Base-by-base conservation (phyloP, 352 stramenopile species). In the Elongisporangium senticosum region DNA sequence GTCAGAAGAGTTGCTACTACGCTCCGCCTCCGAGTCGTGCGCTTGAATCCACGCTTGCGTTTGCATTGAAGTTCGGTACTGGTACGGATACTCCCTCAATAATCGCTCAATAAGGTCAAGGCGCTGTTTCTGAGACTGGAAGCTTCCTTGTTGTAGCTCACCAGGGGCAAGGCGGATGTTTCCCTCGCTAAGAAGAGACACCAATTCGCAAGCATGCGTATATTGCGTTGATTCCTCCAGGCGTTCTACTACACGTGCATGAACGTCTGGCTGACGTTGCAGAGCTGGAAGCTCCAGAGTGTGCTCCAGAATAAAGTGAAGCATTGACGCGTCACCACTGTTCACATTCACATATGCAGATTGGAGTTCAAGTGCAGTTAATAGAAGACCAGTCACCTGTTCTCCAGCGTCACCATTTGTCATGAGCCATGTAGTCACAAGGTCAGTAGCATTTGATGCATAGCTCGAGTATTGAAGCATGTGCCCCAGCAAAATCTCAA, bases 341-440 rank as follows among this genome's bases (percentile, higher is more conserved):
- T 43, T 43, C 13, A 39, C 28, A 13, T 8, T 13, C 28, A 43
- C 33, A 43, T 6, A 43, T 17, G 33, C 33, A 43, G 33, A 43
- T 43, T 43, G 33, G 8, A 59, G 43, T 61, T 68, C 63, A 56
- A 87, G 67, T 2, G 48, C 57, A 4, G 24, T 26, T 1, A 86
- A 28, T 23, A 91, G 57, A 22, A 72, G 61, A 17, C 70, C 62
- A 22, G 88, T 62, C 11, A 87, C 71, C 26, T 78, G 68, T 24
- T 75, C 62, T 8, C 79, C 49, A 15, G 69, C 78, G 24, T 76
- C 68, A 11, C 71, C 53, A 21, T 87, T 78, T 1, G 67, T 74
- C 14, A 58, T 39, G 14, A 87, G 65, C 78, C 79, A 91, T 58
- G 84, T 79, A 2, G 66, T 67, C 33, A 77, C 67, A 24, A 91